Conservation (phyloP, 2,329 filamentous ascomycete species). For the Clathrospora elynae region DNA sequence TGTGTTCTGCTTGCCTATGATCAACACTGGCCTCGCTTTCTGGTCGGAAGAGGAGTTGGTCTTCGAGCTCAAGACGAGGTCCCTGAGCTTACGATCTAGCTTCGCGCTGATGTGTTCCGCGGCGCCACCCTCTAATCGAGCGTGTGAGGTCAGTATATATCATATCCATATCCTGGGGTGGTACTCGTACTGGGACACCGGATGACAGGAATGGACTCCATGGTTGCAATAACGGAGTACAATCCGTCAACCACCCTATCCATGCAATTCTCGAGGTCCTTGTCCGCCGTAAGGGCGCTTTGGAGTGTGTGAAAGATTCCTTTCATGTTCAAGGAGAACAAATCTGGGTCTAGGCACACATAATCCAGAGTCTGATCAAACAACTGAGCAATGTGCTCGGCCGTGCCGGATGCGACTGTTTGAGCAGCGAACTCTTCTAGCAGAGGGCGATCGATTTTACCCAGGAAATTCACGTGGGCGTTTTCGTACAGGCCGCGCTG, state of each 20-base stretch:
- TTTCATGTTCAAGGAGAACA: constrained; percentile 92
- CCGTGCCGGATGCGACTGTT: constrained; percentile 80
- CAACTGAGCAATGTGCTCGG: constrained; percentile 88
- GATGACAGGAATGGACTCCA: constrained; percentile 97
- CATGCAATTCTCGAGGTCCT: constrained; percentile 83
- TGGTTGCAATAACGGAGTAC: constrained; percentile 98
- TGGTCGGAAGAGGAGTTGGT: constrained; percentile 91
- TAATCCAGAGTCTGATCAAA: constrained; percentile 99
- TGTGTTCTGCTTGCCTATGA: constrained; percentile 92
- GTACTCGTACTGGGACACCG: constrained; percentile 91
- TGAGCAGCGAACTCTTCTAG: constrained; percentile 94
- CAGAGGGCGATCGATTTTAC: constrained; percentile 84
- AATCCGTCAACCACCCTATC: constrained; percentile 92
- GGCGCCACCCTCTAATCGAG: constrained; percentile 84
- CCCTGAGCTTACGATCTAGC: constrained; percentile 90
- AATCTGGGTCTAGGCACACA: constrained; percentile 90
- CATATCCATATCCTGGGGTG: no score
- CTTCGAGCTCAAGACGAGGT: constrained; percentile 96
- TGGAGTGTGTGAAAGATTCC: constrained; percentile 98
- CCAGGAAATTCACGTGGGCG: constrained; percentile 96
- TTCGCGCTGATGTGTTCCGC: constrained; percentile 94
- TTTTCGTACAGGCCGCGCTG: constrained; percentile 82
- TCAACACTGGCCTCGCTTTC: constrained; percentile 77
- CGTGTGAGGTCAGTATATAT: no score
- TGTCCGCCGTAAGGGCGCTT: constrained; percentile 86